Conservation (phyloP, 352 stramenopile species). For the Globisporangium iwayamae region DNA sequence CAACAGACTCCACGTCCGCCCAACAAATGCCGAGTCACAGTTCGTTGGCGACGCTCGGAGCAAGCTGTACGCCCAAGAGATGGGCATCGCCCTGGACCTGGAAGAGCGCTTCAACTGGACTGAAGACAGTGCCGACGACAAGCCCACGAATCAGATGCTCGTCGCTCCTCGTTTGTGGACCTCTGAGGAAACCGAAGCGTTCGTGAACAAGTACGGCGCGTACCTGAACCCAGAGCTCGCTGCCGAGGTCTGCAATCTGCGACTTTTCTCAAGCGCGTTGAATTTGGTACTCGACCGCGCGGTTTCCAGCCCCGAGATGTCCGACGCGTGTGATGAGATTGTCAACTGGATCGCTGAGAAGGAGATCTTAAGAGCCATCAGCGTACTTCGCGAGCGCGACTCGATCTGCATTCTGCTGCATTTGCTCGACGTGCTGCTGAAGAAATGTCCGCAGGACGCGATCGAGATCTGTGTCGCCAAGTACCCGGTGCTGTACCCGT, state of each 20-base stretch:
- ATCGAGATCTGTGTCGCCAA: conserved; percentile 70
- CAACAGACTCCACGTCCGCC: conserved; percentile 44
- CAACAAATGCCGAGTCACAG: conserved; percentile 16
- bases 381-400: conserved; percentile 42
- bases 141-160: conserved; percentile 14
- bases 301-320: conserved; percentile 77
- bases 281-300: conserved; percentile 74
- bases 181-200: conserved; percentile 53
- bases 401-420: conserved; percentile 78
- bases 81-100: conserved; percentile 51
- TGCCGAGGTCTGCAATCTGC: conserved; percentile 74
- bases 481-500: conserved; percentile 70
- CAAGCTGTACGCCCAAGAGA: conserved; percentile 61
- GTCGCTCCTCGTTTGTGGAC: conserved; percentile 22
- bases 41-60: conserved; percentile 22
- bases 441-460: conserved; percentile 66
- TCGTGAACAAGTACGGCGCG: conserved; percentile 78
- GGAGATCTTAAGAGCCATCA: conserved; percentile 41
- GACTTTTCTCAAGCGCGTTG: conserved; percentile 55
- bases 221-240: conserved; percentile 84
- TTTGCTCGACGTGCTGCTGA: conserved; percentile 74
- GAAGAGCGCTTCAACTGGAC: conserved; percentile 33
- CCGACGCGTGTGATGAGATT: conserved; percentile 68
- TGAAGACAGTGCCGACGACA: conserved; percentile 10
- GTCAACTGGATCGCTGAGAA: conserved; percentile 77